These are phyloP conservation scores for Musa acuminata DNA, from an alignment of 176 grass and related monocot species.

Conservation along the genomic window DNA sequence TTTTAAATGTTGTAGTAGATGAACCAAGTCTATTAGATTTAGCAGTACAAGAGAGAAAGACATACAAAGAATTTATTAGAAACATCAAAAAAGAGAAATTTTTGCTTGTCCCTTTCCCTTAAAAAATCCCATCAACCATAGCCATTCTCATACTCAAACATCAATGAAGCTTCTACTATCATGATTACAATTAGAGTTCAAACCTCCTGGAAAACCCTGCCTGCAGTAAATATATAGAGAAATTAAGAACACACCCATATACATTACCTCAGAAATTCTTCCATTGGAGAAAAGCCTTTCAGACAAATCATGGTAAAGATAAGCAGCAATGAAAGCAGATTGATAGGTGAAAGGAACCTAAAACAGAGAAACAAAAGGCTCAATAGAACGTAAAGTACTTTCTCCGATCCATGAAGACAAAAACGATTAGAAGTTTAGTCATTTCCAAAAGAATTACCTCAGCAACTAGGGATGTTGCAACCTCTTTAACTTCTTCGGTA, in stretches of 20 bases:
- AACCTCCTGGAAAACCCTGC: no score
- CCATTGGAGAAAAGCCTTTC: constrained; percentile 54
- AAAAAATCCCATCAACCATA: no score
- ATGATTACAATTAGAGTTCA: no score
- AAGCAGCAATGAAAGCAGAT: constrained; percentile 52
- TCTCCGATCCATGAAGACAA: neutral
- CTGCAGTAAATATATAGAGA: no score
- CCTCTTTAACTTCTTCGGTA: constrained; percentile 41
- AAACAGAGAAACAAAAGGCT: constrained; percentile 29
- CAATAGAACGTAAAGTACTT: constrained; percentile 4
- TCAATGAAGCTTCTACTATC: no score
- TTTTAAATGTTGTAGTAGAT: no score
- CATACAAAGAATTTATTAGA: no score
- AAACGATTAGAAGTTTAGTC: neutral
- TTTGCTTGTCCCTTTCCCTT: no score
- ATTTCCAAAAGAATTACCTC: constrained; percentile 42
- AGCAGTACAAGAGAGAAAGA: no score
- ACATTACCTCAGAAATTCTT: constrained; percentile 50
- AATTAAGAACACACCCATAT: neutral
- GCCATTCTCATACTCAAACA: no score
- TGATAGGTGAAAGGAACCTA: constrained; percentile 40
- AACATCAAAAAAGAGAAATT: no score
- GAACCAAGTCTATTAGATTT: no score
- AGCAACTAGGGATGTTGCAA: constrained; percentile 48
- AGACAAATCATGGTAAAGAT: constrained; percentile 75